Base-by-base conservation (phyloP, 2,329 filamentous ascomycete species). In the Fusarium tjaetaba region DNA sequence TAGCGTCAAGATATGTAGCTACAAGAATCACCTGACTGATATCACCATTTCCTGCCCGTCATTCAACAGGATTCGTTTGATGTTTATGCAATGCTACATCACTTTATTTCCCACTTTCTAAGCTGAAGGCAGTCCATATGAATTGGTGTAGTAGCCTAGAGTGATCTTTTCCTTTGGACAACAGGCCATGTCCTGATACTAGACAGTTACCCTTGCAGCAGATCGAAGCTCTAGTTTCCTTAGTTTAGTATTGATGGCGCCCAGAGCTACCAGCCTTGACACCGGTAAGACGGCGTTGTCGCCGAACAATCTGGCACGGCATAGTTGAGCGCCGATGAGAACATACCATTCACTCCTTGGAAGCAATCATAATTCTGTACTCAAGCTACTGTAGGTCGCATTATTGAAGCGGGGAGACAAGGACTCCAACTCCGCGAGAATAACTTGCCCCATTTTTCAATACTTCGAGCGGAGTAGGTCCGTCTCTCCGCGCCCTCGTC, bases 121-220 rank as follows among this genome's bases (percentile, higher is more conserved):
- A 43, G 6, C 0, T 6, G 18, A 4, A 7, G 4, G 11, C 8
- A 18, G 42, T 18, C 4, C 13, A 24, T 6, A 8, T 2, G 7
- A 11, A 8, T 5, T 43, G 6, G 7, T 1, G 11, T 11, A 5
- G 11, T 13, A 45, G 16, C 22, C 7, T 11, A 18, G n/a, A 45
- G 2, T 43, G 15, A 24, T 43, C n/a, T 24, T 18, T 2, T 45
- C 7, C 4, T 2, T 18, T 45, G 42, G 7, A 11, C 18, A 24
- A 11, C n/a, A 26, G n/a, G 6, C n/a, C 13, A 45, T 45, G 15
- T 24, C 11, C 11, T n/a, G 22, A n/a, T 42, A 42, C 41, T n/a
- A 11, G 14, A 16, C 2, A n/a, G 14, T 15, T n/a, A 16, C 22
- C 14, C 6, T 42, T n/a, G 16, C n/a, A 13, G 15, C 16, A 13